phyloP scores from a whole-genome alignment of 768 basidiomycete genomes.

The Serendipita sp. region DNA sequence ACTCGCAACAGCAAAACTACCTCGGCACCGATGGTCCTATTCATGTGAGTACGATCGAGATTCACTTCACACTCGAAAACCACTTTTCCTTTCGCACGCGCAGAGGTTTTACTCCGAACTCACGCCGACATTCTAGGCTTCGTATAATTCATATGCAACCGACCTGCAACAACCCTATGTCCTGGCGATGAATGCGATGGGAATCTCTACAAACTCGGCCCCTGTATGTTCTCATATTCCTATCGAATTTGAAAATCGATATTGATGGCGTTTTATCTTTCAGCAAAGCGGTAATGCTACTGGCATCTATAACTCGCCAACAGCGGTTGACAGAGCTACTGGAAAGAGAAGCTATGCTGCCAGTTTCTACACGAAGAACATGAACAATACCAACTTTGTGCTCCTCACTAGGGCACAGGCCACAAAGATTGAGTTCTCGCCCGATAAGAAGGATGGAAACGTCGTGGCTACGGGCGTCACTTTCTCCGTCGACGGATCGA shows the following conservation, averaged over 20 bases:
- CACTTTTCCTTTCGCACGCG: too few species aligned
- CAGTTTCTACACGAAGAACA: not conserved
- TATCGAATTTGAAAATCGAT: too few species aligned
- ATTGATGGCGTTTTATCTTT: too few species aligned
- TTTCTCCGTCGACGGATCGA: conserved; percentile 21
- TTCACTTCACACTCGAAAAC: too few species aligned
- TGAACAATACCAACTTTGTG: conserved; percentile 6
- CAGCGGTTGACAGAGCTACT: conserved; percentile 3
- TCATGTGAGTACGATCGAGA: not conserved
- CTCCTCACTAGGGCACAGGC: conserved; percentile 7
- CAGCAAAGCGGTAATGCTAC: not conserved
- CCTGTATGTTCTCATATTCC: not conserved
- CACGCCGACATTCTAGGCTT: not conserved
- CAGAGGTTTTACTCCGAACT: not conserved
- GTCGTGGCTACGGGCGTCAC: conserved; percentile 6
- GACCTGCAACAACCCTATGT: conserved; percentile 6
- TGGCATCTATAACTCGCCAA: conserved; percentile 8
- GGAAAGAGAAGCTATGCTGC: conserved; percentile 8
- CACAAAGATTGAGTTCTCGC: conserved; percentile 1
- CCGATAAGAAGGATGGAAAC: conserved; percentile 4
- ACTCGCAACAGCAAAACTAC: not conserved
- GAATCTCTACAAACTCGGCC: not conserved
- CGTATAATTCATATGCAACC: conserved; percentile 4
- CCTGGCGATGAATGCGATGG: conserved; percentile 3
- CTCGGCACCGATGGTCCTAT: conserved; percentile 7